Conservation (phyloP, 306 rosid species). For the Macrotyloma uniflorum region DNA sequence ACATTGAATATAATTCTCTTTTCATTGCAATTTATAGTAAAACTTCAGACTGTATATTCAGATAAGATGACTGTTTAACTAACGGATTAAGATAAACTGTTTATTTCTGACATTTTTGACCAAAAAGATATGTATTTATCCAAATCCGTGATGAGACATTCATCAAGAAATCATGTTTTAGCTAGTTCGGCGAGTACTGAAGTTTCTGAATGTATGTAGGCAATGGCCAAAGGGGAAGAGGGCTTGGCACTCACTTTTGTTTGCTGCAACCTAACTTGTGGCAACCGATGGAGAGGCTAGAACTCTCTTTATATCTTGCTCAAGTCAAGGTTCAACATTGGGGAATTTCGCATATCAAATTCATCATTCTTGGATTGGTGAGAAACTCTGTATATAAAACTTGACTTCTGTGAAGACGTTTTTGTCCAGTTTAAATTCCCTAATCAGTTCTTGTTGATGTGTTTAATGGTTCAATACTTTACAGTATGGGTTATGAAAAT, state of each 20-base stretch:
- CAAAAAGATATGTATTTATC: too few species aligned
- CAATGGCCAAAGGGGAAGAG: constrained; percentile 76
- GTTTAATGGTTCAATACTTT: neutral
- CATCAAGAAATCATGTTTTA: neutral
- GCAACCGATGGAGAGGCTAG: constrained; percentile 72
- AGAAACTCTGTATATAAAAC: neutral
- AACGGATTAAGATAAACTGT: too few species aligned
- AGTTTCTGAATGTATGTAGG: constrained; percentile 51
- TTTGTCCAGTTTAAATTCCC: neutral
- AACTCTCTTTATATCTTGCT: neutral
- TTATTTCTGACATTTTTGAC: too few species aligned
- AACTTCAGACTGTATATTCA: neutral
- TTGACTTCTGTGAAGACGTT: neutral
- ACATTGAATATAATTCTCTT: neutral
- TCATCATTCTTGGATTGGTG: neutral
- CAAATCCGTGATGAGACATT: too few species aligned
- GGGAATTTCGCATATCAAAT: neutral
- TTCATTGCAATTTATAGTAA: constrained; percentile 25
- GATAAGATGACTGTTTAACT: too few species aligned
- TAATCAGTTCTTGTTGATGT: neutral
- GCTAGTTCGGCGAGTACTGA: neutral
- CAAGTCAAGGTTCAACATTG: neutral
- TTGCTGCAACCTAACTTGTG: constrained; percentile 88
- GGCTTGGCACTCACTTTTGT: constrained; percentile 78
- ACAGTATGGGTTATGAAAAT: neutral